These are phyloP conservation scores for Spathaspora passalidarum DNA, from an alignment of 805 yeast genomes.

Conservation along the genomic window DNA sequence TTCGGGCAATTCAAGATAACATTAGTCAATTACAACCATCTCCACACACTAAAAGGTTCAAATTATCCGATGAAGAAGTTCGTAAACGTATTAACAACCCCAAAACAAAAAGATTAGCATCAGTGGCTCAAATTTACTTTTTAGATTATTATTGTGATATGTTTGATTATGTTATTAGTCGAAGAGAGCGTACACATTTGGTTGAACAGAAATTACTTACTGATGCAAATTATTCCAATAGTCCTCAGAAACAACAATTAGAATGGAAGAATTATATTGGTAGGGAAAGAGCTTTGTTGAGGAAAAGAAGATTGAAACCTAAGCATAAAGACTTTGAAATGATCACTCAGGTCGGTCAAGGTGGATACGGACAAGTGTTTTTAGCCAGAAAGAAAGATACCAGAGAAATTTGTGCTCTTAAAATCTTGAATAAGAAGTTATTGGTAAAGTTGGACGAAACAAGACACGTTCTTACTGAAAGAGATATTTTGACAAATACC, in stretches of 20 bases:
- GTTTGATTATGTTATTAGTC: constrained; percentile 84
- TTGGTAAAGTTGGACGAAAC: constrained; percentile 90
- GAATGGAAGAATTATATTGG: constrained; percentile 78
- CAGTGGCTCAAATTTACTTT: constrained; percentile 91
- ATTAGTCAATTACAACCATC: constrained; percentile 32
- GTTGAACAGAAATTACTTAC: constrained; percentile 59
- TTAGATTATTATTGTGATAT: constrained; percentile 94
- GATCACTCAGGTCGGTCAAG: constrained; percentile 98
- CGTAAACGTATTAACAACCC: constrained; percentile 59
- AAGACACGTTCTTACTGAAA: constrained; percentile 90
- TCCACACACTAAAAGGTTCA: constrained; percentile 10
- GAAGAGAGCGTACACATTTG: constrained; percentile 77
- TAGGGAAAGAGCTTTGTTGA: constrained; percentile 76
- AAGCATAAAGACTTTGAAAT: constrained; percentile 94
- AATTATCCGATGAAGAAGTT: constrained; percentile 43
- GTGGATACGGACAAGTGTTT: constrained; percentile 99
- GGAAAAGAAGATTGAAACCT: constrained; percentile 89
- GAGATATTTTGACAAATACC: constrained; percentile 95
- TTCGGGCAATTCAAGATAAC: constrained; percentile 22
- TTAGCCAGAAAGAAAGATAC: constrained; percentile 93
- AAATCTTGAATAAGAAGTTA: constrained; percentile 83
- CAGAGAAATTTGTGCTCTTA: constrained; percentile 90
- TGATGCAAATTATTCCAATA: constrained; percentile 40
- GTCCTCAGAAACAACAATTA: constrained; percentile 34
- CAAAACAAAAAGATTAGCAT: constrained; percentile 80